phyloP scores from a whole-genome alignment of 306 rosid species.

The Rubus idaeus region DNA sequence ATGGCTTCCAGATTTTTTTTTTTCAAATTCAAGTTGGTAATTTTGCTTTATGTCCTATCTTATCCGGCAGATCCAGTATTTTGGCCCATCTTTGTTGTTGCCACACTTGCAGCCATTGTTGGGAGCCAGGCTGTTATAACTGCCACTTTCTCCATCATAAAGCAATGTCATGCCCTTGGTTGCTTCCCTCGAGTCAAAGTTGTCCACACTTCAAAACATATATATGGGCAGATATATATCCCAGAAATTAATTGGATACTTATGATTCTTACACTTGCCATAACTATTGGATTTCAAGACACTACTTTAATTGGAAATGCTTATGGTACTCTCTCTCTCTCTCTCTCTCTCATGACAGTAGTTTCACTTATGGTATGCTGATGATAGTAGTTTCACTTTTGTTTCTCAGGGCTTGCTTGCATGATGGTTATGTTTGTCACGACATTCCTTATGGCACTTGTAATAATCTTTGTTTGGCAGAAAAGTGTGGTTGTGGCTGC shows the following conservation, averaged over 20 bases:
- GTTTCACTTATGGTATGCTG: too few relatives aligned
- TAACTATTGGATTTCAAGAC: constrained; percentile 82
- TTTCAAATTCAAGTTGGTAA: constrained; percentile 11
- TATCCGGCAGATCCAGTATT: constrained; percentile 56
- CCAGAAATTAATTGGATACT: constrained; percentile 94
- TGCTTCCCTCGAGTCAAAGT: constrained; percentile 93
- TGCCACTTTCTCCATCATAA: constrained; percentile 83
- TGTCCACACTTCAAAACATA: constrained; percentile 81
- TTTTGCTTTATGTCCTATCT: constrained; percentile 26
- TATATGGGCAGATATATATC: constrained; percentile 79
- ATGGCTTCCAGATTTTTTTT: constrained; percentile 17
- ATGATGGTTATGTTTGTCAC: constrained; percentile 75
- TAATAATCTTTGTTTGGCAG: constrained; percentile 74
- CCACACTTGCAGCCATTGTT: constrained; percentile 83
- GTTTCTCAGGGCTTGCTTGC: constrained; percentile 76
- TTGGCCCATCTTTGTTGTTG: constrained; percentile 83
- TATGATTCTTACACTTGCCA: constrained; percentile 78
- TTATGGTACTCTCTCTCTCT: constrained; percentile 52
- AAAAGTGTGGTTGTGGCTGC: constrained; percentile 51
- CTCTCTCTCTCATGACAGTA: background rate
- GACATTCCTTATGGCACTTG: constrained; percentile 78
- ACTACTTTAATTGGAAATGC: constrained; percentile 83
- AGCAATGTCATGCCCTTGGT: constrained; percentile 90
- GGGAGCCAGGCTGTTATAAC: constrained; percentile 93
- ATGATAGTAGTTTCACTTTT: constrained; percentile 20